Evolutionary conservation across 495 filamentous ascomycete genomes (phyloP).

Genomic region (Lasiosphaeris hirsuta): DNA sequence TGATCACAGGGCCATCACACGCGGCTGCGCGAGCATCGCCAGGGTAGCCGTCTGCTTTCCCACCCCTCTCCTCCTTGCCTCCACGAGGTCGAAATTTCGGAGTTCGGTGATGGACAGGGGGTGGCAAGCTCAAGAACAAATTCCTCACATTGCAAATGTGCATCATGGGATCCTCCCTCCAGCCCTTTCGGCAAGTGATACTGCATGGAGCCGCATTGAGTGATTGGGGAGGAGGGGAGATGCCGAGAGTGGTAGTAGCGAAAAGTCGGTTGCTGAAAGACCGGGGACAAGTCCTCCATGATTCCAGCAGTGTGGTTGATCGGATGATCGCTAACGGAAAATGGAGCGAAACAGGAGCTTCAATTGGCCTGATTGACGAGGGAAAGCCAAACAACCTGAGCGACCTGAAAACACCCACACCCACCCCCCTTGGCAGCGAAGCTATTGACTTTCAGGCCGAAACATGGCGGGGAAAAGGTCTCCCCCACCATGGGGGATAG

Average conservation of each 20-base stretch:
- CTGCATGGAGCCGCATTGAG: neutral
- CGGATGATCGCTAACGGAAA: constrained; percentile 20
- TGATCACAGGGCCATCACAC: too few species aligned
- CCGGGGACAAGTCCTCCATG: constrained; percentile 1
- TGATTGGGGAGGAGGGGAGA: constrained; percentile 4
- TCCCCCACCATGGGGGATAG: neutral
- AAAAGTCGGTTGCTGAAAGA: constrained; percentile 5
- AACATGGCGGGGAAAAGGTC: neutral
- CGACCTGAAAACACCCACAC: neutral
- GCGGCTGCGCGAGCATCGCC: too few species aligned
- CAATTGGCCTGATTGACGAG: constrained; percentile 11
- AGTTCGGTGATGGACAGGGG: constrained; percentile 7
- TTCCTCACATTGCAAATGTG: neutral
- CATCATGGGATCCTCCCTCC: constrained; percentile 8
- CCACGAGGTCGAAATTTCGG: neutral
- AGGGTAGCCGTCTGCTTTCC: too few species aligned
- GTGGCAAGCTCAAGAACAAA: constrained; percentile 7
- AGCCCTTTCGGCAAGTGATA: constrained; percentile 5
- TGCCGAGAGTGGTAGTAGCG: constrained; percentile 3
- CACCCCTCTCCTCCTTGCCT: neutral
- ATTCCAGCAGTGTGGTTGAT: constrained; percentile 29
- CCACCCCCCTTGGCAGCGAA: neutral
- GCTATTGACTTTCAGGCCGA: neutral
- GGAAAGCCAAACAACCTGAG: neutral
- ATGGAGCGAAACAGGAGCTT: constrained; percentile 12